Evolutionary conservation across 345 rosid genomes (phyloP), one percentile per base, ranked within the genome.

Genomic region (Salix dunnii): DNA sequence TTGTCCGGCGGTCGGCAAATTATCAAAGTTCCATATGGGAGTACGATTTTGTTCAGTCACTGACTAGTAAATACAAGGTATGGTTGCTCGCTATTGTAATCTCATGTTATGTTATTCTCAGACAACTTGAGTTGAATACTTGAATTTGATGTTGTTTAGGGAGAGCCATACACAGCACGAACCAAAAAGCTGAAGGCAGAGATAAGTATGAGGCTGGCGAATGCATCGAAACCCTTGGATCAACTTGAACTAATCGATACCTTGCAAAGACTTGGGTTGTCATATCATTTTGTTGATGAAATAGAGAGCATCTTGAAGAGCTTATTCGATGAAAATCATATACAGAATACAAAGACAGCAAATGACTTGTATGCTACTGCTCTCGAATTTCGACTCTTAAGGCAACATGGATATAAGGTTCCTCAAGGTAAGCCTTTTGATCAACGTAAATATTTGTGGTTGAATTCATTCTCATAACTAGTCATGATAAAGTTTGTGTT

Each of bases 21-120:
- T 74, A 74, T 40, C 31, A 75, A 36, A 72, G 63, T 65, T 1
- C 78, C 13, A 64, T 46, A 18, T 79, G 82, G 82, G 61, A 53
- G 4, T 21, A 70, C 27, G 33, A 79, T 36, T 79, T 25, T 31
- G 35, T 79, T 0, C 82, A 70, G 17, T 70, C 76, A 16, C 36
- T 79, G 3, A 64, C 12, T 6, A 79, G 17, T 65, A n/a, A 63
- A 27, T 79, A 61, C 6, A 14, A 5, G 21, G 35, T 67, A 43
- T 4, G 55, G 14, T 27, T 18, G 10, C 12, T 13, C 4, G 38
- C 8, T 33, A 4, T 36, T 7, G 0, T 11, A 14, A 35, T 36
- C 5, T 16, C 14, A 38, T 38, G 42, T 0, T 38, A 2, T 13
- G 25, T 70, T 2, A n/a, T 14, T 17, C 8, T 43, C 8, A 3